phyloP scores from a whole-genome alignment of 345 rosid species.

The Eucalyptus dawsonii region DNA sequence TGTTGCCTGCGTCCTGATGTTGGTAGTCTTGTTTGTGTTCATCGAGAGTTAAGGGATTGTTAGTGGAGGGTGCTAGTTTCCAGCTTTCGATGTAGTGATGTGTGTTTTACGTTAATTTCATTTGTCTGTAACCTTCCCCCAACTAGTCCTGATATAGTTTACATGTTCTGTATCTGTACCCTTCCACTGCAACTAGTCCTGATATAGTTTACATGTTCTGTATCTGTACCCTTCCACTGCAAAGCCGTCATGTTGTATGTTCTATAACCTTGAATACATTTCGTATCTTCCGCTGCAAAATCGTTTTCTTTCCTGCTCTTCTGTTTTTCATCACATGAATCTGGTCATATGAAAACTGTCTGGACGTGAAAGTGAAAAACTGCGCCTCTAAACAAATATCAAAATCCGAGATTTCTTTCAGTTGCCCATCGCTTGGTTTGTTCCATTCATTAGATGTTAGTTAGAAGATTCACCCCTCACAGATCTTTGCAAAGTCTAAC shows the following conservation, averaged over 20 bases:
- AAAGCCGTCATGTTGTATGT: neutral
- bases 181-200: no score
- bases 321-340: no score
- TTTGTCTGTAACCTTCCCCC: neutral
- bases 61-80: neutral
- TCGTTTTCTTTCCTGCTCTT: no score
- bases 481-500: neutral
- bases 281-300: neutral
- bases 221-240: no score
- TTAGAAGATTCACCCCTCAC: neutral
- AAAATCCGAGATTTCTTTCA: neutral
- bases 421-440: neutral
- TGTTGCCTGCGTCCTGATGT: rapidly evolving
- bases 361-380: rapidly evolving
- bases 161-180: no score
- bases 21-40: neutral
- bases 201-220: neutral
- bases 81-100: neutral
- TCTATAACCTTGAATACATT: neutral
- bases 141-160: neutral
- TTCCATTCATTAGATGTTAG: neutral
- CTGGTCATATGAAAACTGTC: neutral
- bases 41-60: neutral
- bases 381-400: rapidly evolving
- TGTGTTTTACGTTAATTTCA: no score